Base-by-base conservation (phyloP, 371 early-diverging fungal species). In the Dichotomocladium elegans region DNA sequence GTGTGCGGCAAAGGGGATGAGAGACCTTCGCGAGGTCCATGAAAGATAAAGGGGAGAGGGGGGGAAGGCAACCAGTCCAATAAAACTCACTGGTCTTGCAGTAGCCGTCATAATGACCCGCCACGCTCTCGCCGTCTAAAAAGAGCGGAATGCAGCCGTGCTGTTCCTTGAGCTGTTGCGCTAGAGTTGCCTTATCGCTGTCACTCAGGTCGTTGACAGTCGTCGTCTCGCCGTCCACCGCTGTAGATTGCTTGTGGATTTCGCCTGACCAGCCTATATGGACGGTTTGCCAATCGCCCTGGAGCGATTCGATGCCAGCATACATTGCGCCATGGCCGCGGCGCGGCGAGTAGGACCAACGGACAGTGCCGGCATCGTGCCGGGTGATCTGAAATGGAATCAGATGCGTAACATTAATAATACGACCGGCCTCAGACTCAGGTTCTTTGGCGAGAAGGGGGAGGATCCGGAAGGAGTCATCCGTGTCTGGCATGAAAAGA, bases 31-130 rank as follows among this genome's bases (percentile, higher is more conserved):
- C n/a, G n/a, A n/a, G n/a, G n/a, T n/a, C n/a, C n/a, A n/a, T n/a
- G n/a, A n/a, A n/a, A n/a, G n/a, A n/a, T n/a, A n/a, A n/a, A n/a
- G n/a, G n/a, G n/a, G n/a, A n/a, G n/a, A n/a, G n/a, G n/a, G n/a
- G n/a, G n/a, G n/a, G n/a, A n/a, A n/a, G n/a, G n/a, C n/a, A n/a
- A n/a, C n/a, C n/a, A n/a, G n/a, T n/a, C n/a, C n/a, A n/a, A n/a
- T n/a, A 2, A 15, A 42, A 40, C 21, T 54, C 83, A 86, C 93
- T 88, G 53, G 82, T 79, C 79, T 92, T 96, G 80, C 90, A 96
- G 72, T 85, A 95, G 11, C 91, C 96, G 70, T 92, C 93, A 77
- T 90, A 92, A 75, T 87, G 93, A 4, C 83, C 87, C 17, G 74
- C 57, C 35, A 91, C 86, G 21, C 80, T 75, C 15, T 82, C 80